Conservation (phyloP, 1,284 basidiomycete species). For the Termitomyces sp. region DNA sequence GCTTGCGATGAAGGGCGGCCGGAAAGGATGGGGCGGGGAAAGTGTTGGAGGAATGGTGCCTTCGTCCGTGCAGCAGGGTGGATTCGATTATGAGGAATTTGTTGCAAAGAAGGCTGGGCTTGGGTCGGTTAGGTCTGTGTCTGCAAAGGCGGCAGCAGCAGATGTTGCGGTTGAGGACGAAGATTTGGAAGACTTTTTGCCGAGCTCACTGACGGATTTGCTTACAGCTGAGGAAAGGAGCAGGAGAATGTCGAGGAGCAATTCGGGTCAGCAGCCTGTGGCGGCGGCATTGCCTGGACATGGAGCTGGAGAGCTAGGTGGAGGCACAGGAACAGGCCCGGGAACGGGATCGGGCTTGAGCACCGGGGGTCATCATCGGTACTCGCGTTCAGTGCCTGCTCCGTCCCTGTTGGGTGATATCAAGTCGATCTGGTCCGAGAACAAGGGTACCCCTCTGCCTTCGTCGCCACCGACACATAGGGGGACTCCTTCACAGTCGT, state of each 20-base stretch:
- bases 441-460: slow-evolving; percentile 21
- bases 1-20: slow-evolving; percentile 34
- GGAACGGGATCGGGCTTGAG: slow-evolving; percentile 7
- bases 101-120: slow-evolving; percentile 18
- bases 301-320: slow-evolving; percentile 8
- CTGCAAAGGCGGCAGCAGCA: slow-evolving; percentile 15
- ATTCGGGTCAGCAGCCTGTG: slow-evolving; percentile 34
- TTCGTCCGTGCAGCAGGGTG: slow-evolving; percentile 21
- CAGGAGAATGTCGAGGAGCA: slow-evolving; percentile 70
- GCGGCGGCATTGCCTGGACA: slow-evolving; percentile 10
- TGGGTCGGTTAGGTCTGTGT: slow-evolving; percentile 13
- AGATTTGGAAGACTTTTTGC: slow-evolving; percentile 83
- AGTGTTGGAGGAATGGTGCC: slow-evolving; percentile 20
- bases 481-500: slow-evolving; percentile 28
- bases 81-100: slow-evolving; percentile 30
- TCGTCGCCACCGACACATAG: slow-evolving; percentile 27
- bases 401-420: slow-evolving; percentile 68
- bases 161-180: slow-evolving; percentile 59
- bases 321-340: slow-evolving; percentile 8
- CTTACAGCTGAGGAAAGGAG: slow-evolving; percentile 80
- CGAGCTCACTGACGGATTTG: slow-evolving; percentile 81
- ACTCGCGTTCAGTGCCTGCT: slow-evolving; percentile 75
- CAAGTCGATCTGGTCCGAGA: slow-evolving; percentile 65
- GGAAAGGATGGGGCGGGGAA: slow-evolving; percentile 27
- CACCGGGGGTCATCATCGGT: slow-evolving; percentile 49